phyloP scores from a whole-genome alignment of 2,329 filamentous ascomycete species.

The Alternaria dauci region DNA sequence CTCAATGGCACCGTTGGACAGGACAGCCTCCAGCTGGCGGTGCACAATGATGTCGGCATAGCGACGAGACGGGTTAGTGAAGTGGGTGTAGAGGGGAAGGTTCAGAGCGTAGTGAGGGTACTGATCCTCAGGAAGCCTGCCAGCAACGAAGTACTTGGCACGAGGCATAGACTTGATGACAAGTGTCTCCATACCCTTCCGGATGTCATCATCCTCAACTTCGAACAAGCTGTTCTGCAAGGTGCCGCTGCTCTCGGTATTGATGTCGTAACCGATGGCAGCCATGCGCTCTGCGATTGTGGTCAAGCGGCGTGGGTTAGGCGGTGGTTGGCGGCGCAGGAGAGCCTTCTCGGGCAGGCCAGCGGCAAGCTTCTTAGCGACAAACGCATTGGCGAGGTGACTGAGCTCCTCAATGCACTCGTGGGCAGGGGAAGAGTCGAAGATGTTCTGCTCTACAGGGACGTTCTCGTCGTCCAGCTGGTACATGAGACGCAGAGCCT shows the following conservation, averaged over 20 bases:
- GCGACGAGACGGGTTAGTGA: slow-evolving; percentile 92
- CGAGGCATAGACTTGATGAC: slow-evolving; percentile 95
- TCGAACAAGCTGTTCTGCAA: slow-evolving; percentile 96
- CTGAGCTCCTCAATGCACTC: slow-evolving; percentile 95
- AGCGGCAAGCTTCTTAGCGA: slow-evolving; percentile 82
- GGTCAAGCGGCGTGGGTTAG: slow-evolving; percentile 86
- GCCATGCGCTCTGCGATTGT: slow-evolving; percentile 94
- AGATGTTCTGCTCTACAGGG: slow-evolving; percentile 94
- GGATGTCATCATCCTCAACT: slow-evolving; percentile 84
- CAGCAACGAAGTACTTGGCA: slow-evolving; percentile 91
- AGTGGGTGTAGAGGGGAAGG: slow-evolving; percentile 93
- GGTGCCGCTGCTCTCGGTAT: slow-evolving; percentile 86
- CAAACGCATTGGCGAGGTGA: slow-evolving; percentile 89
- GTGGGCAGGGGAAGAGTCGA: slow-evolving; percentile 86
- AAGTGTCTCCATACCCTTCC: slow-evolving; percentile 97
- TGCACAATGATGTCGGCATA: slow-evolving; percentile 97
- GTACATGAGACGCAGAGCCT: slow-evolving; percentile 86
- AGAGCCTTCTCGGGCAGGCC: slow-evolving; percentile 91
- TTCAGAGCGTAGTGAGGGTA: slow-evolving; percentile 93
- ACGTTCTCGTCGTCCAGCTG: slow-evolving; percentile 98
- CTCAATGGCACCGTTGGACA: slow-evolving; percentile 82
- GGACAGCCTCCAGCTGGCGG: slow-evolving; percentile 86
- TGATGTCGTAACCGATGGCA: slow-evolving; percentile 87
- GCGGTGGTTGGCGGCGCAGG: slow-evolving; percentile 83
- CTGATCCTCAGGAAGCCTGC: slow-evolving; percentile 78